phyloP scores from a whole-genome alignment of 768 basidiomycete genomes.

The Steccherinum ochraceum region DNA sequence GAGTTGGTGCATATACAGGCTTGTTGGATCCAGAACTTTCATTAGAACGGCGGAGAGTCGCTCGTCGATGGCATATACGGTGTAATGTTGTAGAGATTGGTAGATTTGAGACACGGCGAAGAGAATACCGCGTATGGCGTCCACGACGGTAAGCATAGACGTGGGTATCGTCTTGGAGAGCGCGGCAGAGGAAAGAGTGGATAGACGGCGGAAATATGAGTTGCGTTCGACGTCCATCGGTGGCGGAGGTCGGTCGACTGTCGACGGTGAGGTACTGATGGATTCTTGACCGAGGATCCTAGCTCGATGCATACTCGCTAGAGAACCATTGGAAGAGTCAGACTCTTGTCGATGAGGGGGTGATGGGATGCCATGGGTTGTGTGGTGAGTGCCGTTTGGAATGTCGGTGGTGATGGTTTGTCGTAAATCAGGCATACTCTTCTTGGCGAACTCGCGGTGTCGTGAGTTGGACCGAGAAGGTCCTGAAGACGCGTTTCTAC shows the following conservation, averaged over 20 bases:
- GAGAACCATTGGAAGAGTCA: conserved; percentile 26
- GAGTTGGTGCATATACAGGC: conserved; percentile 71
- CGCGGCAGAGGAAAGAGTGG: conserved; percentile 58
- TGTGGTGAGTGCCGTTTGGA: conserved; percentile 39
- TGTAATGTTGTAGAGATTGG: conserved; percentile 83
- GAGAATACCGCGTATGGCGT: conserved; percentile 87
- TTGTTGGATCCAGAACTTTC: conserved; percentile 84
- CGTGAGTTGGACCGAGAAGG: conserved; percentile 28
- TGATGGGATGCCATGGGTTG: conserved; percentile 43
- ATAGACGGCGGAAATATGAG: conserved; percentile 92
- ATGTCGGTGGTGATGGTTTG: conserved; percentile 25
- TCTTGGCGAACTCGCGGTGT: conserved; percentile 49
- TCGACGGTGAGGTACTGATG: conserved; percentile 33
- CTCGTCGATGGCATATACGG: conserved; percentile 76
- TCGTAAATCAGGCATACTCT: conserved; percentile 78
- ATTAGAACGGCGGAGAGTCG: conserved; percentile 72
- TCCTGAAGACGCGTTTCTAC: conserved; percentile 47
- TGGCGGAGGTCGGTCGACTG: conserved; percentile 37
- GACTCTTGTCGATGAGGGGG: conserved; percentile 38
- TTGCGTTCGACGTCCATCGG: conserved; percentile 77
- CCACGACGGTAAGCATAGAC: conserved; percentile 63
- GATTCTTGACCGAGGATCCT: conserved; percentile 22
- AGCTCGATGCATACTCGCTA: conserved; percentile 18
- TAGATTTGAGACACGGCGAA: conserved; percentile 92
- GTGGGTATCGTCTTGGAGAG: conserved; percentile 64